phyloP scores from a whole-genome alignment of 768 basidiomycete genomes.

The Mycena alexandri region DNA sequence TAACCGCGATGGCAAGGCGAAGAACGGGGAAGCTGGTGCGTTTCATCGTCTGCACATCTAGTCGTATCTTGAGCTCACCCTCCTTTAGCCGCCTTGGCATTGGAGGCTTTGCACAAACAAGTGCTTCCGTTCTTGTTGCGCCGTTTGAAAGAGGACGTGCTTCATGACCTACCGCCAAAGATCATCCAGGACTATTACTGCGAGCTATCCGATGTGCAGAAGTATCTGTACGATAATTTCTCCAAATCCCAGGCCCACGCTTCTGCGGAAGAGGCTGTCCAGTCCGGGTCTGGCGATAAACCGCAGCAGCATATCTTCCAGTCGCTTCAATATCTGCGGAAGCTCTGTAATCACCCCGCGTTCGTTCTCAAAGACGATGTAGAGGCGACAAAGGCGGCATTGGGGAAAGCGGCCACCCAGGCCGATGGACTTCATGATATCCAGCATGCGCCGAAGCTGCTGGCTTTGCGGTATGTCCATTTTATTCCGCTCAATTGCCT shows the following conservation, averaged over 20 bases:
- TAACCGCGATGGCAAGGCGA: slow-evolving; percentile 94
- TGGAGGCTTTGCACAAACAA: slow-evolving; percentile 98
- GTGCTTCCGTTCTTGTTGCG: slow-evolving; percentile 98
- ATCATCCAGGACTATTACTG: slow-evolving; percentile 99
- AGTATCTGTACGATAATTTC: slow-evolving; percentile 94
- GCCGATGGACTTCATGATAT: slow-evolving; percentile 75
- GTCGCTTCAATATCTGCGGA: slow-evolving; percentile 94
- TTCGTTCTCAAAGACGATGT: slow-evolving; percentile 86
- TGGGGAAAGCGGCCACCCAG: slow-evolving; percentile 67
- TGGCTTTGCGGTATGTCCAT: slow-evolving; percentile 82
- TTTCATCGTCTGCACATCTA: background rate
- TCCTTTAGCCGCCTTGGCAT: slow-evolving; percentile 84
- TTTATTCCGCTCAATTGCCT: background rate
- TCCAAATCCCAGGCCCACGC: slow-evolving; percentile 79
- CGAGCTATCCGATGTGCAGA: slow-evolving; percentile 95
- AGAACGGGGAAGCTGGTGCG: slow-evolving; percentile 92
- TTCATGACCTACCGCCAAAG: slow-evolving; percentile 96
- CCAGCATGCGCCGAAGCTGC: slow-evolving; percentile 92
- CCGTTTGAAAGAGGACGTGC: slow-evolving; percentile 96
- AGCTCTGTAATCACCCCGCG: slow-evolving; percentile 97
- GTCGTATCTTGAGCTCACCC: background rate
- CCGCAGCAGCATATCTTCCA: slow-evolving; percentile 96
- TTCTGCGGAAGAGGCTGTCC: slow-evolving; percentile 75
- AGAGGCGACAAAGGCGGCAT: slow-evolving; percentile 67
- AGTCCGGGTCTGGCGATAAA: slow-evolving; percentile 57